A percentile compares a stretch with the other conserved stretches of the same genome.
Evolutionary conservation across 2,329 filamentous ascomycete genomes (phyloP).

Genomic region (Trichoderma lentiforme): DNA sequence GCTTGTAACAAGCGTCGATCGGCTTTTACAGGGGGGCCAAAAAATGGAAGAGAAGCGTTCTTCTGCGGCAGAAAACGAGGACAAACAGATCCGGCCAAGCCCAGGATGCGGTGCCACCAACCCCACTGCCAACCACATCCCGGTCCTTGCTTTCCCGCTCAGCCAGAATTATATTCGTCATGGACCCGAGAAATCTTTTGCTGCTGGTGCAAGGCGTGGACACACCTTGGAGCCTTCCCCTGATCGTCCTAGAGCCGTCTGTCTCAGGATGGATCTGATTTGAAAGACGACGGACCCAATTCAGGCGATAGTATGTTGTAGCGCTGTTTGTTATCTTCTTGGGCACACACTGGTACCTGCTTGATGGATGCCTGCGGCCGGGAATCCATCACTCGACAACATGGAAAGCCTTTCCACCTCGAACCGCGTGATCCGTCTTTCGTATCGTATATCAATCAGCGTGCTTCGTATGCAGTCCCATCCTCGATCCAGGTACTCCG

Average conservation of each 20-base stretch:
- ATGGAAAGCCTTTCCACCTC: neutral
- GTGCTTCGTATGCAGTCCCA: neutral
- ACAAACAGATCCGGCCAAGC: neutral
- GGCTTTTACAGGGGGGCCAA: neutral
- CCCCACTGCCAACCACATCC: slow-evolving; percentile 3
- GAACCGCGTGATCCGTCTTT: slow-evolving; percentile 13
- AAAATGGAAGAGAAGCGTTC: neutral
- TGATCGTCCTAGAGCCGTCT: slow-evolving; percentile 4
- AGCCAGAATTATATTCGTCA: slow-evolving; percentile 18
- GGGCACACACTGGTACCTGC: neutral
- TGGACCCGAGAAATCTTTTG: slow-evolving; percentile 1
- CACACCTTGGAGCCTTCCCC: slow-evolving; percentile 2
- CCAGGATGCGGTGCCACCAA: neutral
- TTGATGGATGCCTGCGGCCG: neutral
- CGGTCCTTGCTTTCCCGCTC: slow-evolving; percentile 17
- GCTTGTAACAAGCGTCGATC: neutral
- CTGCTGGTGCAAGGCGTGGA: neutral
- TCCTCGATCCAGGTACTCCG: neutral
- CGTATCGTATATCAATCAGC: neutral
- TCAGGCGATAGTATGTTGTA: neutral
- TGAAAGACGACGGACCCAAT: neutral
- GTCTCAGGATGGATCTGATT: neutral
- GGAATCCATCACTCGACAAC: neutral
- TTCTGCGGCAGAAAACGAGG: neutral
- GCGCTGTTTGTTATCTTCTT: neutral